Evolutionary conservation across 768 basidiomycete genomes (phyloP).

Genomic region (Dacryopinax spathularia): DNA sequence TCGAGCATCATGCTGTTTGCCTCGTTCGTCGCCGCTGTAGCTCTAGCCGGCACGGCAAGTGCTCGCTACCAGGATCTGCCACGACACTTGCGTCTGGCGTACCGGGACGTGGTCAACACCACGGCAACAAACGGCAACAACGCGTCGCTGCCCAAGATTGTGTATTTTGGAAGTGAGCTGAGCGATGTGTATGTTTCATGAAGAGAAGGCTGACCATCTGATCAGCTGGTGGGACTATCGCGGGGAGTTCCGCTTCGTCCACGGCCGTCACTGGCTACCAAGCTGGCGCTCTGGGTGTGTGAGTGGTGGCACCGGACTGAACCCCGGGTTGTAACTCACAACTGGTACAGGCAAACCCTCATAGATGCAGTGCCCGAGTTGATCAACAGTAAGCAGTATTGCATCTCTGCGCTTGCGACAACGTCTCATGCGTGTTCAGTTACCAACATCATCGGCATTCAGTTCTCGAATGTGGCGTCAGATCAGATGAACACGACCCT

Average conservation of each 20-base stretch:
- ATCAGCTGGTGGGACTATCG: constrained; percentile 8
- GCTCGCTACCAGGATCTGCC: not conserved
- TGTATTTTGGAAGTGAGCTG: constrained; percentile 10
- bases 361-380: constrained; percentile 12
- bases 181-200: not conserved
- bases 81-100: not conserved
- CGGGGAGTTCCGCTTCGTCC: not conserved
- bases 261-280: constrained; percentile 9
- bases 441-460: constrained; percentile 13
- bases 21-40: not conserved
- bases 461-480: constrained; percentile 14
- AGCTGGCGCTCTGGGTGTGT: not conserved
- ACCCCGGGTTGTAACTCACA: not conserved
- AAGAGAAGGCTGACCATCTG: not conserved
- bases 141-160: constrained; percentile 3
- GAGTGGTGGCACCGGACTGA: not conserved
- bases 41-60: not conserved
- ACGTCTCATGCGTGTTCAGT: not conserved
- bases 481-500: not conserved
- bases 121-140: not conserved
- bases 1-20: not conserved
- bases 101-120: not conserved
- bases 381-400: not conserved
- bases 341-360: constrained; percentile 5
- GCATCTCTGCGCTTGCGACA: not conserved